Percentiles rank a stretch among this genome's conserved stretches.
Evolutionary conservation across 176 grass and related monocot species (phyloP).

Genomic region (Ampelocalamus luodianensis): DNA sequence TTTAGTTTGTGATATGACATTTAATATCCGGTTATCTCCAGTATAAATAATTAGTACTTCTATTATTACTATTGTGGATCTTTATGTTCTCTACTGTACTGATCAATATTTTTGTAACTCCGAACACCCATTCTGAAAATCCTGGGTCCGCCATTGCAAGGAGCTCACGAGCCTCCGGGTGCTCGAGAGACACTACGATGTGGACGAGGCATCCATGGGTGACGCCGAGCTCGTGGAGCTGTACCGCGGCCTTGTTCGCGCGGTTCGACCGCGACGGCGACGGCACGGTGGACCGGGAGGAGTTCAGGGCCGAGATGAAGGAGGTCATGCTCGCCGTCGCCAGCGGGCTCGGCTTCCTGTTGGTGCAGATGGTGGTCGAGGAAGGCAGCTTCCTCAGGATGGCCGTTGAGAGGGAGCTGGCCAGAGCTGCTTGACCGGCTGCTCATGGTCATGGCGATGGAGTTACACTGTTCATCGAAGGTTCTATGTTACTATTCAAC

Average conservation of each 20-base stretch:
- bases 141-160: too few relatives aligned
- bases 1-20: too few relatives aligned
- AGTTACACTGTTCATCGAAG: not conserved
- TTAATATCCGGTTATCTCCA: too few relatives aligned
- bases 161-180: constrained; percentile 70
- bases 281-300: constrained; percentile 58
- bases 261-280: constrained; percentile 76
- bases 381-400: constrained; percentile 52
- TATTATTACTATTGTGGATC: too few relatives aligned
- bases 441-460: not conserved
- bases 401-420: constrained; percentile 45
- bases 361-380: constrained; percentile 61
- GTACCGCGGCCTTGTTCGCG: constrained; percentile 59
- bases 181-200: constrained; percentile 61
- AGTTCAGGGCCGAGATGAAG: constrained; percentile 81
- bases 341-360: constrained; percentile 58
- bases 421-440: not conserved
- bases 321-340: constrained; percentile 91
- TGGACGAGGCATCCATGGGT: constrained; percentile 44
- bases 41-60: too few relatives aligned
- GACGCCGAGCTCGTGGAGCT: constrained; percentile 49
- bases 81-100: too few relatives aligned
- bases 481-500: not conserved
- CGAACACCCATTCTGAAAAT: too few relatives aligned
- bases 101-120: too few relatives aligned